phyloP scores from a whole-genome alignment of 2,329 filamentous ascomycete genomes.

The Tolypocladium ophioglossoides region DNA sequence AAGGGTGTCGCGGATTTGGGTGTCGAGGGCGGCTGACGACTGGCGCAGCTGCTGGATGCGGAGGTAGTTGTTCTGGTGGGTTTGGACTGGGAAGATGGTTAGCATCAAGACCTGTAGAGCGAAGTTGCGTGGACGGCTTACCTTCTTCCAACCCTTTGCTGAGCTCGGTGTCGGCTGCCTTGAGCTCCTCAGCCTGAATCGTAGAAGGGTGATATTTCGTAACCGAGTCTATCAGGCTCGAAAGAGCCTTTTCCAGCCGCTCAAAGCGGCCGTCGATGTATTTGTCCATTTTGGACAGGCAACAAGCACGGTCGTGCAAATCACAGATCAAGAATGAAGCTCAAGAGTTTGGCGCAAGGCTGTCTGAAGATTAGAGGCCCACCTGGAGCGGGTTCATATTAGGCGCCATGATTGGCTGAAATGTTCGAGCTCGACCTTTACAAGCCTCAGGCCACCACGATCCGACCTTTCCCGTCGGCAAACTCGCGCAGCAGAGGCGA shows the following conservation, averaged over 20 bases:
- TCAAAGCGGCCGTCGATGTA: conserved; percentile 53
- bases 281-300: conserved; percentile 42
- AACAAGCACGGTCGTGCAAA: neutral
- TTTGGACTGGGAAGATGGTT: conserved; percentile 42
- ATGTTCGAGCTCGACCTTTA: conserved; percentile 8
- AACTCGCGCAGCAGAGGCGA: conserved; percentile 20
- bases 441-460: conserved; percentile 19
- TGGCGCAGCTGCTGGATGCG: conserved; percentile 60
- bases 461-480: conserved; percentile 23
- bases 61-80: conserved; percentile 63
- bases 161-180: conserved; percentile 59
- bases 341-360: conserved; percentile 4
- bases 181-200: conserved; percentile 55
- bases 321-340: neutral
- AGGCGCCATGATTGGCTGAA: conserved; percentile 6
- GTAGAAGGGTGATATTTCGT: conserved; percentile 71
- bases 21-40: conserved; percentile 54
- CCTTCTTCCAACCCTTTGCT: conserved; percentile 54
- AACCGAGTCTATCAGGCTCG: conserved; percentile 66
- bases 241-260: conserved; percentile 55
- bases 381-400: conserved; percentile 8
- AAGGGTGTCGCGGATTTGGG: conserved; percentile 62
- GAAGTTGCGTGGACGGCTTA: conserved; percentile 18
- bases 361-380: neutral
- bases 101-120: neutral